Base-by-base conservation (phyloP, 1,284 basidiomycete genomes). In the Ceratobasidium sp. region DNA sequence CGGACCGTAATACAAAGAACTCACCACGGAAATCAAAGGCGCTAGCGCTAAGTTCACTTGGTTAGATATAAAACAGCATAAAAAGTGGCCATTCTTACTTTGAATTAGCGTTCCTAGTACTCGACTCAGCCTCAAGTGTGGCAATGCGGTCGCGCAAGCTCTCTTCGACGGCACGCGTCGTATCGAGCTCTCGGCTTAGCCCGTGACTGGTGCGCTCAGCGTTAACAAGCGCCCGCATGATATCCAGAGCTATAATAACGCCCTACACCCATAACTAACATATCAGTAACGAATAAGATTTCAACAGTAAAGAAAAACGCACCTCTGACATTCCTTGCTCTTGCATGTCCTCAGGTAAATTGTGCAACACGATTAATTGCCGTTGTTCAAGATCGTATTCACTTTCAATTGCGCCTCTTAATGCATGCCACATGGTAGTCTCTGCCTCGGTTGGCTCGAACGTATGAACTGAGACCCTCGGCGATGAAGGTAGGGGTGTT, bases 111-210 rank as follows among this genome's bases (percentile, higher is more conserved):
- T 22, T 24, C 27, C 15, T 4, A 56, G n/a, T 24, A 27, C 36
- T 41, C 6, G 17, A 24, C n/a, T 22, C 22, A 56, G 66, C 44
- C 54, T 69, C 66, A 44, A 69, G 66, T 24, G 45, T 27, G 17
- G 66, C 47, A 27, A 69, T 69, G 31, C 66, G 66, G 24, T 69
- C 66, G 41, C 53, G 33, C 24, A 69, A 27, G 27, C 66, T 69
- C 53, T 59, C 53, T 57, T 69, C 66, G n/a, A 69, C 66, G 19
- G 64, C 64, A n/a, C 36, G 31, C 22, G 64, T 41, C 36, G 36
- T 11, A 41, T 66, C 36, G 5, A 66, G 33, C 64, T 66, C 53
- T 29, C 19, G 41, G 31, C 53, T 24, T 36, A 66, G 31, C 36
- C 33, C 19, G 27, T 36, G 50, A 50, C 41, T 51, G n/a, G 31